Conservation (phyloP, 1,284 basidiomycete genomes). For the Bothia castanella region DNA sequence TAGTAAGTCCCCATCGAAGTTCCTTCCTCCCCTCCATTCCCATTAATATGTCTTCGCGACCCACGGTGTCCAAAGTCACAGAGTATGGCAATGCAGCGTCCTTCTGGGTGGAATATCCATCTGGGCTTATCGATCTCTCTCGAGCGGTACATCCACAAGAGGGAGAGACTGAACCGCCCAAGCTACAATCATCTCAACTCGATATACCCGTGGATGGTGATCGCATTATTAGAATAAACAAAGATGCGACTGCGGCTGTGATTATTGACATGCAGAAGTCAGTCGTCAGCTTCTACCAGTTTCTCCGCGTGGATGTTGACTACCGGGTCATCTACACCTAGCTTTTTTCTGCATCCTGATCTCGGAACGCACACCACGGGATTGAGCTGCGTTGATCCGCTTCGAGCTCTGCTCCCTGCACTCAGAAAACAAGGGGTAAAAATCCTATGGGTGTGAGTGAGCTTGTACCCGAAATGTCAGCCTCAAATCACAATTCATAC, state of each 20-base stretch:
- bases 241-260: slow-evolving; percentile 50
- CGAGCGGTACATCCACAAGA: slow-evolving; percentile 38
- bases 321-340: slow-evolving; percentile 19
- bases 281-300: slow-evolving; percentile 35
- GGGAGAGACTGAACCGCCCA: slow-evolving; percentile 28
- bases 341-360: slow-evolving; percentile 65
- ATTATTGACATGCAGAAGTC: slow-evolving; percentile 78
- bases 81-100: slow-evolving; percentile 54
- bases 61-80: slow-evolving; percentile 40
- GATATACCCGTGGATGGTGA: slow-evolving; percentile 54
- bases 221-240: slow-evolving; percentile 49
- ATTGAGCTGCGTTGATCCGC: slow-evolving; percentile 53
- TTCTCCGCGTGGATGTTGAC: slow-evolving; percentile 3
- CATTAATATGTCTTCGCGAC: slow-evolving; percentile 42
- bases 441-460: slow-evolving; percentile 62
- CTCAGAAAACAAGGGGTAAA: slow-evolving; percentile 53
- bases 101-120: slow-evolving; percentile 69
- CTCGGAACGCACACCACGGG: slow-evolving; percentile 54
- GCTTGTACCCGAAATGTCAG: background rate
- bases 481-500: background rate
- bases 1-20: background rate
- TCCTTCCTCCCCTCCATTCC: slow-evolving; percentile 32
- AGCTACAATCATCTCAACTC: slow-evolving; percentile 39
- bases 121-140: slow-evolving; percentile 59
- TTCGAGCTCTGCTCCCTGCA: slow-evolving; percentile 47